Base-by-base conservation (phyloP, 192 early-diverging fungal species). In the Linnemannia elongata region DNA sequence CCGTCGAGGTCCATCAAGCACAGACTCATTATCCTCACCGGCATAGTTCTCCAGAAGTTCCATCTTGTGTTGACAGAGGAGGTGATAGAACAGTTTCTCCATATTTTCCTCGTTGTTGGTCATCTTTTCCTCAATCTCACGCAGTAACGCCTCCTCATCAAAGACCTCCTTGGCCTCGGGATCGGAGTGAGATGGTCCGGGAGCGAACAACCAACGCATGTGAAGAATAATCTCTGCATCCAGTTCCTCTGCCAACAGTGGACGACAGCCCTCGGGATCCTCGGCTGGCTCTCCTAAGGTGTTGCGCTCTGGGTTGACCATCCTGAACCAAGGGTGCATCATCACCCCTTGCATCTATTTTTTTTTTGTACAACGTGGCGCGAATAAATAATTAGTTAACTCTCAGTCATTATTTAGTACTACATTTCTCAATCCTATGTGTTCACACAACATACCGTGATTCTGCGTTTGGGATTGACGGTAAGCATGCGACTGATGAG, bases 291-390 rank as follows among this genome's bases (percentile, higher is more conserved):
- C 83, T 35, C 70, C 79, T 18, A 86, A 70, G 3, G 80, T 87
- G 30, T 87, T 87, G n/a, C 76, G 85, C 2, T 87, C 80, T 27
- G 89, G 87, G 30, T 90, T 89, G 36, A 88, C 80, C 78, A 89
- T 88, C 63, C 88, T 77, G 71, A 91, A 91, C 91, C 91, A 91
- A 3, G 91, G 91, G 73, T 91, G 91, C 63, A 83, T 79, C 89
- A 90, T 91, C 22, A 91, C 90, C 52, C 89, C 88, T 42, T 91
- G 79, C 88, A 90, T 91, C 90, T 91, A 82, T 49, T 42, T n/a
- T 35, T 35, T 39, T 35, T 35, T 35, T 42, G 44, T 9, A 15
- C 17, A 36, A 55, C 22, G 10, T 22, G n/a, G 30, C n/a, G 24
- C 55, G 6, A n/a, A 27, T 3, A 17, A 38, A 13, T 3, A 38